Percentiles rank a stretch among this genome's conserved stretches.
Evolutionary conservation across 2,329 filamentous ascomycete species (phyloP).

Genomic region (Cladophialophora yegresii): DNA sequence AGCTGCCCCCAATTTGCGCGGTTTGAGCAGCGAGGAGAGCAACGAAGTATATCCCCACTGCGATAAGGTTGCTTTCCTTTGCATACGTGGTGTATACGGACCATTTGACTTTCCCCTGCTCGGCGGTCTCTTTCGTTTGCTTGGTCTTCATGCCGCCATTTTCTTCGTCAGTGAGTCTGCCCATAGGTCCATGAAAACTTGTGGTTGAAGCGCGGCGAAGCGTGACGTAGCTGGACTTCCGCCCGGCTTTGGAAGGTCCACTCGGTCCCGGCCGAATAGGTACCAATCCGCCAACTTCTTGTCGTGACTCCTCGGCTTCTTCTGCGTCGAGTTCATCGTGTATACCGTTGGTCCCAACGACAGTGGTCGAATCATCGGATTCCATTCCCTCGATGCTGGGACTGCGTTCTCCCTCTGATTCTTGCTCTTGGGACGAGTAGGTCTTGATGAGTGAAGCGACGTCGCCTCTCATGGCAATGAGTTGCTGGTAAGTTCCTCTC

Average conservation of each 20-base stretch:
- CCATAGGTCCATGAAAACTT: conserved; percentile 81
- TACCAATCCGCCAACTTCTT: conserved; percentile 72
- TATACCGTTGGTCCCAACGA: conserved; percentile 54
- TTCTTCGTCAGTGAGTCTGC: conserved; percentile 81
- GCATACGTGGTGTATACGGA: conserved; percentile 92
- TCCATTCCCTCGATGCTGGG: conserved; percentile 47
- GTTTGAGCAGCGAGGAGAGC: conserved; percentile 79
- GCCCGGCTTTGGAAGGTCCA: conserved; percentile 51
- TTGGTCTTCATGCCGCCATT: conserved; percentile 66
- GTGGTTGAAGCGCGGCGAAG: conserved; percentile 87
- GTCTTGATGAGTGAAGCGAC: conserved; percentile 76
- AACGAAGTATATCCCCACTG: conserved; percentile 76
- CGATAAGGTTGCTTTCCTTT: conserved; percentile 84
- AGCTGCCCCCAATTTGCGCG: conserved; percentile 76
- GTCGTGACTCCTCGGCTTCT: conserved; percentile 64
- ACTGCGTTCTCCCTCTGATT: conserved; percentile 38
- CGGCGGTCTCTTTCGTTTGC: conserved; percentile 81
- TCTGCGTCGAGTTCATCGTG: conserved; percentile 55
- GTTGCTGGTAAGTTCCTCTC: conserved; percentile 83
- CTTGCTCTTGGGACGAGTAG: conserved; percentile 65
- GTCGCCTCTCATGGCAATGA: conserved; percentile 91
- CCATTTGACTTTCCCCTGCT: conserved; percentile 99
- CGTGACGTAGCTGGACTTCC: conserved; percentile 70
- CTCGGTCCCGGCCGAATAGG: conserved; percentile 64
- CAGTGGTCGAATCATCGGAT: conserved; percentile 64